Evolutionary conservation across 2,329 filamentous ascomycete species (phyloP), one percentile per base, ranked within the genome.

Genomic region (Diaporthe amygdali): DNA sequence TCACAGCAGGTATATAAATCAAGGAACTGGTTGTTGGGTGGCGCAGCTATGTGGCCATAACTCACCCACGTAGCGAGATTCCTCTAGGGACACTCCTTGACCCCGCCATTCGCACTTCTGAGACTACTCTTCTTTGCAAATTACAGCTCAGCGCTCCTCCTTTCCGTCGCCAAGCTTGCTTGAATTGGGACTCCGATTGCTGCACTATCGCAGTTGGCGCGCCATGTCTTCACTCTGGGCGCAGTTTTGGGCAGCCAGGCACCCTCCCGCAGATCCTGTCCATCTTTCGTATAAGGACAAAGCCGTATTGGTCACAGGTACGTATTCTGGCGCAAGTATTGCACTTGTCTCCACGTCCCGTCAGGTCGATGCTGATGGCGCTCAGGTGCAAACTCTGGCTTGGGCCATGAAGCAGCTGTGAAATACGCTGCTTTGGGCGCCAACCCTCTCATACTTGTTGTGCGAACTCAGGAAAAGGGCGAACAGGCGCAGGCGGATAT

Each of bases 361-460:
- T 37, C 3, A 6, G 20, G 30, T 20, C n/a, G 12, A 51, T 15
- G 3, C 25, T 51, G 32, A 25, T 37, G 30, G 30, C 3, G 86
- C 32, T 2, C 52, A 55, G 52, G 86, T 27, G 84, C 84, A 12
- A 88, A 85, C 51, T 81, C 83, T 2, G 87, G 87, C 5, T 77
- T 89, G 17, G 87, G 87, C 0, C 81, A 85, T 27, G 84, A 86
- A 74, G 84, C 86, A 6, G 84, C 85, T 2, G 78, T 83, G 72
- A 86, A 87, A 74, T 81, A 85, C 54, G 81, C 83, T 7, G 78
- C 79, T 12, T 80, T 84, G 8, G 81, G 82, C 4, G 81, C 83
- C 1, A 78, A 81, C 9, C 79, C 75, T 5, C 77, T 88, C 22
- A 84, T 88, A 30, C 81, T 88, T 25, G 84, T 81, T 7, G 84